phyloP scores from a whole-genome alignment of 192 early-diverging fungal species.

The Backusella australiensis region DNA sequence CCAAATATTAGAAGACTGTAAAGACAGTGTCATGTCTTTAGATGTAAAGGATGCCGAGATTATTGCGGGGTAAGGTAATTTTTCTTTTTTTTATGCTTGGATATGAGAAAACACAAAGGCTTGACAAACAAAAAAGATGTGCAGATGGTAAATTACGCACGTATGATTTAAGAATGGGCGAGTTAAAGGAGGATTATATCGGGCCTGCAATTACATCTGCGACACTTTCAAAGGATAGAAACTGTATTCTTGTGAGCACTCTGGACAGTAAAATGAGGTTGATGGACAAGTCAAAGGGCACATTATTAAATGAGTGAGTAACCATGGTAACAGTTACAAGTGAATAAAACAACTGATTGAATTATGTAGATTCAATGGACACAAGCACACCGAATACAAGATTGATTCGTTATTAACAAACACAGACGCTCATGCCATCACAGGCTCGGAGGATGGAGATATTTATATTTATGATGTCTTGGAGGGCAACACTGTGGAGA shows the following conservation, averaged over 20 bases:
- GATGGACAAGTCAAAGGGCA: slow-evolving; percentile 78
- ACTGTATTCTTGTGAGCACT: slow-evolving; percentile 72
- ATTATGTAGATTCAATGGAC: slow-evolving; percentile 65
- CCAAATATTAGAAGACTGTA: slow-evolving; percentile 79
- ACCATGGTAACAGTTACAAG: background rate
- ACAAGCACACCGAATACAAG: slow-evolving; percentile 77
- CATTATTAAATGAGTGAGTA: slow-evolving; percentile 65
- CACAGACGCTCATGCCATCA: slow-evolving; percentile 71
- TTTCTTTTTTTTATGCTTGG: background rate
- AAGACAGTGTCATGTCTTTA: slow-evolving; percentile 84
- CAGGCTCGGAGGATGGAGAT: slow-evolving; percentile 87
- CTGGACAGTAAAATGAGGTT: slow-evolving; percentile 81
- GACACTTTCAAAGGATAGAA: slow-evolving; percentile 59
- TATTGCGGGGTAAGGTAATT: slow-evolving; percentile 57
- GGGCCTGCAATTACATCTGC: slow-evolving; percentile 78
- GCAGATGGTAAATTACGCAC: slow-evolving; percentile 81
- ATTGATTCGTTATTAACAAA: slow-evolving; percentile 68
- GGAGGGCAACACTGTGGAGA: slow-evolving; percentile 30
- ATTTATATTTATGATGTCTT: slow-evolving; percentile 87
- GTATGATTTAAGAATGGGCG: slow-evolving; percentile 84
- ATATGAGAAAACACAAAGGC: background rate
- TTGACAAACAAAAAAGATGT: slow-evolving; percentile 33
- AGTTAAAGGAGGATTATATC: slow-evolving; percentile 66
- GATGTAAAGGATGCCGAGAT: slow-evolving; percentile 70
- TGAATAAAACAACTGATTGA: slow-evolving; percentile 48